Conservation (phyloP, 2,329 filamentous ascomycete genomes). For the Leptographium procerum region DNA sequence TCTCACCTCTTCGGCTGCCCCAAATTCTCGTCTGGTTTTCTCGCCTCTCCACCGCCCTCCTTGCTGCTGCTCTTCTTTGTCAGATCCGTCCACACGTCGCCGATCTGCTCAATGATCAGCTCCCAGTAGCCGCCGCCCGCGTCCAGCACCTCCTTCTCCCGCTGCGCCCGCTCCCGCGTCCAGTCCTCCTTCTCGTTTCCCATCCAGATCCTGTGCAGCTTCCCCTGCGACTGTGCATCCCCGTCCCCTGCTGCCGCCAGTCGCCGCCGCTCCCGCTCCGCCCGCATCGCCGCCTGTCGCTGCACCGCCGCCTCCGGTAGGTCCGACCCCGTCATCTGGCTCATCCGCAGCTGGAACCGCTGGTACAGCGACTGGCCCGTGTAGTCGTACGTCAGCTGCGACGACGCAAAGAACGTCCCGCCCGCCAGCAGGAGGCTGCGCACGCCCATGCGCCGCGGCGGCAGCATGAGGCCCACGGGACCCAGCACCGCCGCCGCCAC, state of each 20-base stretch:
- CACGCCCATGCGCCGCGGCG: constrained; percentile 37
- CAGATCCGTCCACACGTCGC: constrained; percentile 29
- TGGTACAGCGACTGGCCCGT: constrained; percentile 40
- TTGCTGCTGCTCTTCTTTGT: constrained; percentile 15
- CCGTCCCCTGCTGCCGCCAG: constrained; percentile 7
- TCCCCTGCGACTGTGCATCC: background rate
- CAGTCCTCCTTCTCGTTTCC: constrained; percentile 39
- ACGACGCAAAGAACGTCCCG: constrained; percentile 40
- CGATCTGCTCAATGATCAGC: constrained; percentile 44
- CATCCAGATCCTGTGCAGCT: constrained; percentile 46
- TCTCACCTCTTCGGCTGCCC: background rate
- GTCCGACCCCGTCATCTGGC: background rate
- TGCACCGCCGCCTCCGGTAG: constrained; percentile 44
- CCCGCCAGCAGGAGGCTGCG: constrained; percentile 38
- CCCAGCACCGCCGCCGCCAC: constrained; percentile 35
- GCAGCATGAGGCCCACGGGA: constrained; percentile 36
- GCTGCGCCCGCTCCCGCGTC: constrained; percentile 32
- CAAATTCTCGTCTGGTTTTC: background rate
- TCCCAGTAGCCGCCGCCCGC: constrained; percentile 45
- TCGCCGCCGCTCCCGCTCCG: constrained; percentile 29
- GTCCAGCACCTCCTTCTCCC: constrained; percentile 34
- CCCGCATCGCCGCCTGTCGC: constrained; percentile 35
- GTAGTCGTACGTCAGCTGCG: constrained; percentile 45
- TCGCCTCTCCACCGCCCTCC: background rate
- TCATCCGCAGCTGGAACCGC: constrained; percentile 34